Conservation (phyloP, 1,284 basidiomycete species). For the Heliocybe sulcata region DNA sequence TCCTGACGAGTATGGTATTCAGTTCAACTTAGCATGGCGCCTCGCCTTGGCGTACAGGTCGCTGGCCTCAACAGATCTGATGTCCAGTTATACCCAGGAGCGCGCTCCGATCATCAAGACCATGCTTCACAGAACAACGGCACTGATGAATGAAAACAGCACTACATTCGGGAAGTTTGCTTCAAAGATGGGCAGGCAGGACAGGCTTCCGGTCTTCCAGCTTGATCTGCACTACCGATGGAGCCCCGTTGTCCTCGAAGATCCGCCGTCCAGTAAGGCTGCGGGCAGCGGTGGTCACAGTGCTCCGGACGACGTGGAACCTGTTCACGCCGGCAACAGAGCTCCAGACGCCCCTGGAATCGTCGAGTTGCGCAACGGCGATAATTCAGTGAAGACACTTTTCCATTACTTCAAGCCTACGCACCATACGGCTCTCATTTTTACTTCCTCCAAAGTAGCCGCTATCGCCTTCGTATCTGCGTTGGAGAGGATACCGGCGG, state of each 20-base stretch:
- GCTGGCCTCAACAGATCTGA: slow-evolving; percentile 17
- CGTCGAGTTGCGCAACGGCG: background rate
- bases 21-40: slow-evolving; percentile 23
- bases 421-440: slow-evolving; percentile 5
- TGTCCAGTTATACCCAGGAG: slow-evolving; percentile 24
- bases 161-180: background rate
- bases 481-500: background rate
- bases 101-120: slow-evolving; percentile 17
- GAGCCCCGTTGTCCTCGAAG: slow-evolving; percentile 9
- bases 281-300: background rate
- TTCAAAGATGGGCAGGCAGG: slow-evolving; percentile 2
- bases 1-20: background rate
- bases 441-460: background rate
- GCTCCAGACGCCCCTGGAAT: slow-evolving; percentile 13
- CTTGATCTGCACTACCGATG: slow-evolving; percentile 12
- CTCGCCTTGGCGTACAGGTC: slow-evolving; percentile 21
- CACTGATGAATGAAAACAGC: slow-evolving; percentile 10
- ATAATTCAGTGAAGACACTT: background rate
- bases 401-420: slow-evolving; percentile 3
- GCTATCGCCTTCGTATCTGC: background rate
- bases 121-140: slow-evolving; percentile 12
- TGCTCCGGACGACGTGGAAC: background rate
- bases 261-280: background rate
- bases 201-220: slow-evolving; percentile 8
- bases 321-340: slow-evolving; percentile 11